phyloP scores from a whole-genome alignment of 2,329 filamentous ascomycete species.

The Fusarium foetens region DNA sequence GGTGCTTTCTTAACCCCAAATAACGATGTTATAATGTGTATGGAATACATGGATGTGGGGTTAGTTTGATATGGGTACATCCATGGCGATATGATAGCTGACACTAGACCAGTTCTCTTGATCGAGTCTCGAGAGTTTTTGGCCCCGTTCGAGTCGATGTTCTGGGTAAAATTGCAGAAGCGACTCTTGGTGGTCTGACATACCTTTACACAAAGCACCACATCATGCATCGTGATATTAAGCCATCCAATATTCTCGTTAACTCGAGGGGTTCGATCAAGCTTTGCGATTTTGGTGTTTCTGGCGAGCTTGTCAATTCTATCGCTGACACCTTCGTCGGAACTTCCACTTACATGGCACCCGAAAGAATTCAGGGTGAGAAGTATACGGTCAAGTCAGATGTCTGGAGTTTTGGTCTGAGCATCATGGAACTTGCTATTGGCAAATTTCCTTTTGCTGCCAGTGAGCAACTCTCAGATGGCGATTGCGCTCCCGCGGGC shows the following conservation, averaged over 20 bases:
- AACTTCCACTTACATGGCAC: slow-evolving; percentile 99
- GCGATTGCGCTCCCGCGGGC: slow-evolving; percentile 86
- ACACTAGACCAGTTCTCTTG: slow-evolving; percentile 74
- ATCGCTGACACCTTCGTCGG: slow-evolving; percentile 98
- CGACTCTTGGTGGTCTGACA: slow-evolving; percentile 89
- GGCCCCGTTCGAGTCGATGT: slow-evolving; percentile 96
- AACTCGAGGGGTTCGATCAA: slow-evolving; percentile 97
- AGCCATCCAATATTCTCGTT: slow-evolving; percentile 96
- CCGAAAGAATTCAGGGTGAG: slow-evolving; percentile 95
- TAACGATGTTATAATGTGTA: slow-evolving; percentile 98
- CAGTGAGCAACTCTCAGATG: slow-evolving; percentile 75
- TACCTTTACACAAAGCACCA: slow-evolving; percentile 96
- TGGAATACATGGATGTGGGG: slow-evolving; percentile 99
- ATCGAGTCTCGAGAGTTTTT: slow-evolving; percentile 93
- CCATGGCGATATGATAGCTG: not conserved
- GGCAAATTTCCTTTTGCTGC: slow-evolving; percentile 94
- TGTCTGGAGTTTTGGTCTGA: slow-evolving; percentile 97
- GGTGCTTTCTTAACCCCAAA: slow-evolving; percentile 96
- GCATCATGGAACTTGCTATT: slow-evolving; percentile 96
- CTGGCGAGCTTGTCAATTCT: slow-evolving; percentile 95
- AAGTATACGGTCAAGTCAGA: slow-evolving; percentile 98
- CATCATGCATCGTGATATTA: slow-evolving; percentile 99
- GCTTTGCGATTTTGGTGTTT: slow-evolving; percentile 98
- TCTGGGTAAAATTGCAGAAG: slow-evolving; percentile 96
- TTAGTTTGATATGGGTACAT: slow-evolving; percentile 59